Conservation (phyloP, 75 land plant genomes). For the Picea glauca region DNA sequence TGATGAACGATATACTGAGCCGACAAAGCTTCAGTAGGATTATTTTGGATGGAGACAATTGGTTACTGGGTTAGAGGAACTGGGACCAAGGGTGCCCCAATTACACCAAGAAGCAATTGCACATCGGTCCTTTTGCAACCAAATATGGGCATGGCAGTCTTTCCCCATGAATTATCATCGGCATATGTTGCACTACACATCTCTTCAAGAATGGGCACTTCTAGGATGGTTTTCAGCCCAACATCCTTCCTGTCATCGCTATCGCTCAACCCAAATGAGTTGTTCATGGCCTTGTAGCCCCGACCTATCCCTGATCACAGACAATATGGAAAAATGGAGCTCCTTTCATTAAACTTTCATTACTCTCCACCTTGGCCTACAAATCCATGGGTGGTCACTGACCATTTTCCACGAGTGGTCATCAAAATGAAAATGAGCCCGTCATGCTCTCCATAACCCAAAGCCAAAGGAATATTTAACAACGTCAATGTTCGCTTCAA, state of each 20-base stretch:
- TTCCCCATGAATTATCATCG: not conserved
- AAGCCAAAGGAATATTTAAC: no score
- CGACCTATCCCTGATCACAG: no score
- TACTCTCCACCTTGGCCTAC: no score
- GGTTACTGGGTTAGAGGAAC: slow-evolving; percentile 8
- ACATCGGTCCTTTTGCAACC: slow-evolving; percentile 21
- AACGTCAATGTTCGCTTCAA: no score
- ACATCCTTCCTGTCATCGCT: not conserved
- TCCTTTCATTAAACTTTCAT: no score
- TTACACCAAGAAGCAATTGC: slow-evolving; percentile 42
- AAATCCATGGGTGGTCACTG: no score
- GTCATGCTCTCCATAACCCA: no score
- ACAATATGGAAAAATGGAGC: no score
- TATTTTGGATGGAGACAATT: slow-evolving; percentile 11
- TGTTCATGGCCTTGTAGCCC: not conserved
- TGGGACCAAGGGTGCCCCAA: slow-evolving; percentile 47
- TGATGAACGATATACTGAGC: slow-evolving; percentile 38
- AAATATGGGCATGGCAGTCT: not conserved
- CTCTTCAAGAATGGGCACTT: not conserved
- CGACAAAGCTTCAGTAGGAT: slow-evolving; percentile 18
- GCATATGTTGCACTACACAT: not conserved
- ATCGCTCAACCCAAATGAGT: not conserved
- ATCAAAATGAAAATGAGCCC: no score
- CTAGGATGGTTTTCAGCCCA: not conserved
- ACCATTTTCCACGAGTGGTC: no score